Evolutionary conservation across 306 rosid species (phyloP).

Genomic region (Luffa aegyptiaca): DNA sequence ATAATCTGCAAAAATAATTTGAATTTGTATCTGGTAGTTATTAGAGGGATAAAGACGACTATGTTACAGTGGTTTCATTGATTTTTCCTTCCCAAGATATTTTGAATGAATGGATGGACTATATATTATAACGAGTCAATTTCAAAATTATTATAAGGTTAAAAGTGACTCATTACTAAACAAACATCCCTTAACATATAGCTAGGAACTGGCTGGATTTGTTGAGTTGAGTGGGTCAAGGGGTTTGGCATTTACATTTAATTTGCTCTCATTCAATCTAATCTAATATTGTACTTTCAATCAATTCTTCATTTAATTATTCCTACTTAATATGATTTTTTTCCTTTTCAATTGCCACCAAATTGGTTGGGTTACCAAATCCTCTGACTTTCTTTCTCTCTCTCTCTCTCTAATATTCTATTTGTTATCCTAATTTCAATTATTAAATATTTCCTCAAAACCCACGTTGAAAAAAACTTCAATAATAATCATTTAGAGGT

Average conservation of each 20-base stretch:
- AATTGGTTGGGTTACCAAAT: constrained; percentile 7
- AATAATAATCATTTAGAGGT: not conserved
- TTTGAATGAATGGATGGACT: not conserved
- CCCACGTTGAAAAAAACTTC: not conserved
- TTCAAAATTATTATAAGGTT: not conserved
- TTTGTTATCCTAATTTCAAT: not conserved
- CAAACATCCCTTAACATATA: not conserved
- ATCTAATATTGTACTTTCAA: not conserved
- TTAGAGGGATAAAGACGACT: no score
- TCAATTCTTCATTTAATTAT: not conserved
- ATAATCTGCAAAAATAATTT: no score
- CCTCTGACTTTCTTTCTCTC: not conserved
- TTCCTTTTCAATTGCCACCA: not conserved
- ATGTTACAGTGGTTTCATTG: no score
- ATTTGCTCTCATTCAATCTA: not conserved
- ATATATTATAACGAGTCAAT: not conserved
- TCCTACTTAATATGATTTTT: not conserved
- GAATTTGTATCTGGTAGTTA: no score
- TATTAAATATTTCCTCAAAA: not conserved
- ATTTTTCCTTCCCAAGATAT: not conserved
- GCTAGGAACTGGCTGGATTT: not conserved
- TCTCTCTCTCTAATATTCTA: not conserved
- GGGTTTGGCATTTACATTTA: not conserved
- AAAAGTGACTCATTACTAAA: not conserved
- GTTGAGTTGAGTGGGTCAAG: not conserved